Conservation (phyloP, 768 basidiomycete species). For the Wakefieldia striispora region DNA sequence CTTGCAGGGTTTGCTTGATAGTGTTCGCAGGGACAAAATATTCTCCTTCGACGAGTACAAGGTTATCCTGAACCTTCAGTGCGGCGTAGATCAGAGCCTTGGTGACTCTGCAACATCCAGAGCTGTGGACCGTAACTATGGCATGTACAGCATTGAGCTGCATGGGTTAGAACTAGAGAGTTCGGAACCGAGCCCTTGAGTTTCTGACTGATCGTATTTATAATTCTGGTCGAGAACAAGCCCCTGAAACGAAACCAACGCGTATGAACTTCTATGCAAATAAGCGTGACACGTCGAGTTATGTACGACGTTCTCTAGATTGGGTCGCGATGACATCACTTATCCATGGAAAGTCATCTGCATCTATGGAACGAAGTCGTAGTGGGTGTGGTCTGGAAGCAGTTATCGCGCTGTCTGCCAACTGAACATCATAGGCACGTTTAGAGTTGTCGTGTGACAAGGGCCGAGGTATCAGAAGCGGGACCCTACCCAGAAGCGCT, state of each 20-base stretch:
- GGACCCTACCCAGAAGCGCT: conserved; percentile 57
- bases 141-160: conserved; percentile 86
- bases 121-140: conserved; percentile 70
- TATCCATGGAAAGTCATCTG: conserved; percentile 38
- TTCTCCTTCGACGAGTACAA: conserved; percentile 95
- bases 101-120: conserved; percentile 49
- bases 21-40: conserved; percentile 55
- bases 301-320: conserved; percentile 3
- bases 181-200: conserved; percentile 36
- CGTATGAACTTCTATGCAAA: background rate
- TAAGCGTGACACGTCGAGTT: background rate
- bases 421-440: conserved; percentile 30
- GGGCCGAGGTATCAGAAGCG: conserved; percentile 44
- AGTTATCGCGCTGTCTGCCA: conserved; percentile 31
- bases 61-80: conserved; percentile 85
- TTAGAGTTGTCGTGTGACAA: background rate
- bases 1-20: conserved; percentile 73
- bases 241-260: background rate
- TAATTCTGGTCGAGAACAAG: background rate
- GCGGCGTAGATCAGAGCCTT: conserved; percentile 69
- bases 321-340: conserved; percentile 5
- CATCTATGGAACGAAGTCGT: conserved; percentile 24
- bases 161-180: conserved; percentile 71
- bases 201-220: conserved; percentile 16
- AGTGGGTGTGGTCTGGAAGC: conserved; percentile 12